Conservation (phyloP, 176 grass and related monocot genomes). For the Musa schizocarpa region DNA sequence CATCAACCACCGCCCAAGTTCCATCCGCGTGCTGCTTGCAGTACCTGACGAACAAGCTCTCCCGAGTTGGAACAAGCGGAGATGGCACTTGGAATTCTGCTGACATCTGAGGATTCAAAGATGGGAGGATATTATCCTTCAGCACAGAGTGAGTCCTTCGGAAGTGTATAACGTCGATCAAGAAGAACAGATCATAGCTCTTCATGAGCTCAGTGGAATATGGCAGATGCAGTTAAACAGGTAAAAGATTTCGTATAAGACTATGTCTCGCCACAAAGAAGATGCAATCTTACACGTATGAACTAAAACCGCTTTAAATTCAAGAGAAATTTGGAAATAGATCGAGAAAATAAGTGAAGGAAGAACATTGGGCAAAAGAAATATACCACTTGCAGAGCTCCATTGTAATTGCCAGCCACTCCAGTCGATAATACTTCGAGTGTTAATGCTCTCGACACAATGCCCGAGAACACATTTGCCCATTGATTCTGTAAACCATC, state of each 20-base stretch:
- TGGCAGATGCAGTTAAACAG: no score
- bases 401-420: slow-evolving; percentile 15
- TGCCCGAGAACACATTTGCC: slow-evolving; percentile 7
- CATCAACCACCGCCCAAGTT: slow-evolving; percentile 10
- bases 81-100: slow-evolving; percentile 17
- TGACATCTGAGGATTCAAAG: slow-evolving; percentile 5
- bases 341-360: no score
- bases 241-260: no score
- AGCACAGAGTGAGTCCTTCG: no score
- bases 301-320: no score
- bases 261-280: no score
- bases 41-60: slow-evolving; percentile 5
- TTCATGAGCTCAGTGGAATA: no score
- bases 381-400: slow-evolving; percentile 15
- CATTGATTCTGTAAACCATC: slow-evolving; percentile 1
- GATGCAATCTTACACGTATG: no score
- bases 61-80: slow-evolving; percentile 8
- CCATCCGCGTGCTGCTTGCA: slow-evolving; percentile 11
- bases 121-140: no score
- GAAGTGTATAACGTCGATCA: no score
- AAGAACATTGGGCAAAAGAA: background rate
- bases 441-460: slow-evolving; percentile 7
- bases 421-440: slow-evolving; percentile 9
- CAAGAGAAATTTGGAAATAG: no score
- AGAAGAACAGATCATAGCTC: no score